Percentiles rank a stretch among this genome's conserved stretches.
phyloP scores from a whole-genome alignment of 768 basidiomycete genomes.

The Pisolithus albus region DNA sequence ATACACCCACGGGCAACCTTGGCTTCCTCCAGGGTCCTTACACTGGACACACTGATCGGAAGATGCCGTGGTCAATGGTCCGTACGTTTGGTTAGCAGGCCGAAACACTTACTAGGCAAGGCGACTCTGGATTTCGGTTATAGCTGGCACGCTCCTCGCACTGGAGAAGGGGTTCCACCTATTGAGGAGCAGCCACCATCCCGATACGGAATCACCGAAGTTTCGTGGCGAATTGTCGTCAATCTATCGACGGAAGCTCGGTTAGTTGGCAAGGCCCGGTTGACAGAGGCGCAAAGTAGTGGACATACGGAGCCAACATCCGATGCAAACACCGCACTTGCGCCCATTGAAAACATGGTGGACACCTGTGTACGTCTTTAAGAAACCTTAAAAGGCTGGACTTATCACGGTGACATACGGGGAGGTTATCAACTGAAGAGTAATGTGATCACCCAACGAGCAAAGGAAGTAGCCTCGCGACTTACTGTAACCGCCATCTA shows the following conservation, averaged over 20 bases:
- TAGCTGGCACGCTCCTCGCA: constrained; percentile 70
- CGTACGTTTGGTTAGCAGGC: no score
- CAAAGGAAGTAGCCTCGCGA: constrained; percentile 5
- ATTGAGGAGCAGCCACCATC: constrained; percentile 93
- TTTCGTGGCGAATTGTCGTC: constrained; percentile 94
- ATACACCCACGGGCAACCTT: constrained; percentile 83
- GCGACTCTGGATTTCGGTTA: constrained; percentile 90
- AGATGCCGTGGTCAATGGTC: background rate
- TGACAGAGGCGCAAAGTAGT: background rate
- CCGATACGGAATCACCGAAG: constrained; percentile 92
- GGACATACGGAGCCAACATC: constrained; percentile 82
- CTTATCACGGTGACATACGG: constrained; percentile 41
- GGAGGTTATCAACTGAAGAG: constrained; percentile 74
- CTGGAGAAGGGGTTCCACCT: constrained; percentile 88
- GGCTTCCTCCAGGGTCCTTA: constrained; percentile 92
- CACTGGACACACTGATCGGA: constrained; percentile 76
- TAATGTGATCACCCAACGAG: constrained; percentile 3
- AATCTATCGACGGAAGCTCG: constrained; percentile 36
- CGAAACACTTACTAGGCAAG: constrained; percentile 76
- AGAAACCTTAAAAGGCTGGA: background rate
- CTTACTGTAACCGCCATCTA: constrained; percentile 85
- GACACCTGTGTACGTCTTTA: constrained; percentile 57
- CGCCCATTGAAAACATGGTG: constrained; percentile 88
- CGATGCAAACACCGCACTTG: constrained; percentile 82
- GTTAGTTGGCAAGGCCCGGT: background rate